These are phyloP conservation scores for Fraxinus paxiana DNA, from an alignment of 305 asterid species.

Conservation along the genomic window DNA sequence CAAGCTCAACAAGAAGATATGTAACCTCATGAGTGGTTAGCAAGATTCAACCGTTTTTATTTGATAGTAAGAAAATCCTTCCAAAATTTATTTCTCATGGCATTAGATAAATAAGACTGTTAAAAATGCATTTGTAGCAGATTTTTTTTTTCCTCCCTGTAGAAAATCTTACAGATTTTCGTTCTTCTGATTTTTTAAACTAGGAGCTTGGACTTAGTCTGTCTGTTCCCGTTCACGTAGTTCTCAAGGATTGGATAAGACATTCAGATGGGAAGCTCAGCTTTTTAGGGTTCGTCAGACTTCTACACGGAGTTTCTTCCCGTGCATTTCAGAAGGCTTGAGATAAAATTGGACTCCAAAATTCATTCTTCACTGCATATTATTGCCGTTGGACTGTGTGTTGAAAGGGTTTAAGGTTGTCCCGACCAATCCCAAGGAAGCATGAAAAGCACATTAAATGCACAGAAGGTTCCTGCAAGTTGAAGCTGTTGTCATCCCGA, in stretches of 20 bases:
- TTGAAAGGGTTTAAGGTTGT: not conserved
- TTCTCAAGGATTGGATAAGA: constrained; percentile 87
- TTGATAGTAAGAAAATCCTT: not conserved
- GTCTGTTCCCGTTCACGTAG: constrained; percentile 86
- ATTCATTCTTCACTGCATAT: not conserved
- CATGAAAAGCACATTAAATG: not conserved
- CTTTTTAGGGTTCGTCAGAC: constrained; percentile 90
- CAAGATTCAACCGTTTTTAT: not conserved
- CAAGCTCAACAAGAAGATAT: not conserved
- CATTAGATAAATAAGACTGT: not conserved
- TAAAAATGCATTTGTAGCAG: not conserved
- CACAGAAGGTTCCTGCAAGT: not conserved
- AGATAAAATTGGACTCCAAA: not conserved
- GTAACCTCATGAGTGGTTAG: not conserved
- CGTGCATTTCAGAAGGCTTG: constrained; percentile 68
- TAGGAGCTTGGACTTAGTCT: constrained; percentile 92
- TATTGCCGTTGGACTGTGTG: not conserved
- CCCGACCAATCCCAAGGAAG: not conserved
- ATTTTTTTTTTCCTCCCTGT: not conserved
- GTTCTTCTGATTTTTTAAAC: not conserved
- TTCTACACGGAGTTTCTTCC: constrained; percentile 77
- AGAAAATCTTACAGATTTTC: not conserved
- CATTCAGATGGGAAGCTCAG: constrained; percentile 92
- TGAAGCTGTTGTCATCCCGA: not conserved
- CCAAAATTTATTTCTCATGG: not conserved